Evolutionary conservation across 2,329 filamentous ascomycete species (phyloP).

Genomic region (Colletotrichum eremochloae): DNA sequence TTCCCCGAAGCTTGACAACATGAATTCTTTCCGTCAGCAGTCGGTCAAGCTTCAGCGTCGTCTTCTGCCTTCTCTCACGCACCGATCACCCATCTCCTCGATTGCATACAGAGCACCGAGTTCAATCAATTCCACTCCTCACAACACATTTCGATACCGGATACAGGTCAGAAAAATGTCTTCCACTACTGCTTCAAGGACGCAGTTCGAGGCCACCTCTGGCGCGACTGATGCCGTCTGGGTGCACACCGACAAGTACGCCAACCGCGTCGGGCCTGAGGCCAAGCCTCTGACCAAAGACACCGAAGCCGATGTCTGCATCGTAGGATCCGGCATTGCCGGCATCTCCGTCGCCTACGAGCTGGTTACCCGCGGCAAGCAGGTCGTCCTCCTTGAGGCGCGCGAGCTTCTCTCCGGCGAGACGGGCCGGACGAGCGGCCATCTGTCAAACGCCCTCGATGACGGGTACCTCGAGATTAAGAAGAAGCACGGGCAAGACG

Average conservation of each 20-base stretch:
- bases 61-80: neutral
- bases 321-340: constrained; percentile 66
- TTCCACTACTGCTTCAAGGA: neutral
- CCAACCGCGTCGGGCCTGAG: constrained; percentile 51
- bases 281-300: constrained; percentile 59
- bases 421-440: constrained; percentile 66
- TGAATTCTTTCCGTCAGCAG: constrained; percentile 4
- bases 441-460: constrained; percentile 67
- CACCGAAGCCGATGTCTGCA: constrained; percentile 61
- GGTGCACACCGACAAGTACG: constrained; percentile 63
- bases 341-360: constrained; percentile 67
- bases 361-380: constrained; percentile 62
- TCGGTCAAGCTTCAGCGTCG: neutral
- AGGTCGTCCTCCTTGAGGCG: constrained; percentile 66
- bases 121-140: too few species aligned
- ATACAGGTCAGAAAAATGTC: neutral
- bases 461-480: constrained; percentile 65
- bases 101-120: neutral
- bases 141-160: too few species aligned
- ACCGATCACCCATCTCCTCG: neutral
- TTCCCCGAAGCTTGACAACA: neutral
- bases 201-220: constrained; percentile 56
- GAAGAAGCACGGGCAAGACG: constrained; percentile 64
- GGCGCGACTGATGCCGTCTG: constrained; percentile 66
- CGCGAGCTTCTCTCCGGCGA: constrained; percentile 68